These are phyloP conservation scores for Climacium dendroides DNA, from an alignment of 225 moss, liverwort and hornwort species.

Conservation along the genomic window DNA sequence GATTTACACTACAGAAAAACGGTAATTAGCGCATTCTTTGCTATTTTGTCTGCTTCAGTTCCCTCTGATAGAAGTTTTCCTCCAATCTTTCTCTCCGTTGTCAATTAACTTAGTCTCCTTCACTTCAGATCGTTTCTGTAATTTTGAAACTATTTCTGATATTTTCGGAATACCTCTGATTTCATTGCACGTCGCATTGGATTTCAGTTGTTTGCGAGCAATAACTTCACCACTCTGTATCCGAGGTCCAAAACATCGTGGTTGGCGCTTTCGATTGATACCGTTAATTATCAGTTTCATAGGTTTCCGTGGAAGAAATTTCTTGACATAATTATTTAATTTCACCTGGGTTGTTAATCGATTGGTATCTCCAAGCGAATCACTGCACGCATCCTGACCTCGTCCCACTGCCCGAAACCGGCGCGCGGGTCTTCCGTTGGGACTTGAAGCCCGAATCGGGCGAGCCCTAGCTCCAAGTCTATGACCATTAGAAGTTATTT, in stretches of 20 bases:
- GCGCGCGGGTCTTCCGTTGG: neutral
- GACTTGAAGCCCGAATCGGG: neutral
- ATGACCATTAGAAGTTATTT: neutral
- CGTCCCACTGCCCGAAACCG: neutral
- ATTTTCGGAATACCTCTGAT: neutral
- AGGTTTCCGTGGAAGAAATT: neutral
- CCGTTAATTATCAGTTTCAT: neutral
- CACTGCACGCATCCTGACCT: neutral
- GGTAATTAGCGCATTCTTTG: neutral
- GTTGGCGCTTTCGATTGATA: neutral
- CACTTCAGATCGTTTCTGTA: neutral
- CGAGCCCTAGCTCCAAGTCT: neutral
- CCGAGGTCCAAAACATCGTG: neutral
- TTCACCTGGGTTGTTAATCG: neutral
- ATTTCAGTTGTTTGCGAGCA: neutral
- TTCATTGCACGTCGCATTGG: neutral
- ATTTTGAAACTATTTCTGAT: neutral
- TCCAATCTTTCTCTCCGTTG: neutral
- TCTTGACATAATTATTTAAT: too few relatives aligned
- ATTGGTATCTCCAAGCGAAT: neutral
- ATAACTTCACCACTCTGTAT: neutral
- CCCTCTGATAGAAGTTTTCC: neutral
- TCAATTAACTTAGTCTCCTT: neutral
- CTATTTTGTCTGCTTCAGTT: neutral
- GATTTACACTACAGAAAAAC: neutral